phyloP scores from a whole-genome alignment of 1,284 basidiomycete species.

The Apiotrichum gamsii region DNA sequence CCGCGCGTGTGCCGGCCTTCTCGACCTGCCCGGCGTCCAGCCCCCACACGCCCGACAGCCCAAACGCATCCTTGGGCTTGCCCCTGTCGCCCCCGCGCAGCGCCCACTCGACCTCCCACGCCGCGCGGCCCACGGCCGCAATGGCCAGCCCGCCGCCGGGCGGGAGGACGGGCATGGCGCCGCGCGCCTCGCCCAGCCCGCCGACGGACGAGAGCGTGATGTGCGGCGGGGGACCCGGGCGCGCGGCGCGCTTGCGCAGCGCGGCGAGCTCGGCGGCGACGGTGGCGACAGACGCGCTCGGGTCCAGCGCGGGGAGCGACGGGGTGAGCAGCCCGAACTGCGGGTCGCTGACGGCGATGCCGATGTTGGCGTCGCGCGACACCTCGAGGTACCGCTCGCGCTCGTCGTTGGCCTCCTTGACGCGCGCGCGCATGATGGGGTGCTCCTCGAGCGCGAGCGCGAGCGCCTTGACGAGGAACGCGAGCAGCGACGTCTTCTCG shows the following conservation, averaged over 20 bases:
- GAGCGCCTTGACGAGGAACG: constrained; percentile 78
- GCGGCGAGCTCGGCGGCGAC: constrained; percentile 49
- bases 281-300: constrained; percentile 60
- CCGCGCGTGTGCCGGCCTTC: constrained; percentile 46
- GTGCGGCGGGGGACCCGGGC: constrained; percentile 61
- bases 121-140: constrained; percentile 77
- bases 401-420: constrained; percentile 21
- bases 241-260: constrained; percentile 57
- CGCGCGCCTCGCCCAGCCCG: constrained; percentile 65
- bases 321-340: constrained; percentile 77
- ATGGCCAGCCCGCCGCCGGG: constrained; percentile 86
- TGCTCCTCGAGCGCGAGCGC: constrained; percentile 67
- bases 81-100: constrained; percentile 17
- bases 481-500: constrained; percentile 66
- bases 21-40: constrained; percentile 49
- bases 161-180: constrained; percentile 71
- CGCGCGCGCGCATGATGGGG: constrained; percentile 38
- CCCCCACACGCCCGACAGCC: constrained; percentile 54
- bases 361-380: constrained; percentile 30
- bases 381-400: constrained; percentile 35
- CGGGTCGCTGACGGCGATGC: constrained; percentile 54
- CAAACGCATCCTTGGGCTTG: constrained; percentile 24
- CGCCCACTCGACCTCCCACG: constrained; percentile 53
- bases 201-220: constrained; percentile 84
- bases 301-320: constrained; percentile 61